Percentiles rank a stretch among this genome's conserved stretches.
Evolutionary conservation across 2,329 filamentous ascomycete species (phyloP).

Genomic region (Sordariomycetes sp.): DNA sequence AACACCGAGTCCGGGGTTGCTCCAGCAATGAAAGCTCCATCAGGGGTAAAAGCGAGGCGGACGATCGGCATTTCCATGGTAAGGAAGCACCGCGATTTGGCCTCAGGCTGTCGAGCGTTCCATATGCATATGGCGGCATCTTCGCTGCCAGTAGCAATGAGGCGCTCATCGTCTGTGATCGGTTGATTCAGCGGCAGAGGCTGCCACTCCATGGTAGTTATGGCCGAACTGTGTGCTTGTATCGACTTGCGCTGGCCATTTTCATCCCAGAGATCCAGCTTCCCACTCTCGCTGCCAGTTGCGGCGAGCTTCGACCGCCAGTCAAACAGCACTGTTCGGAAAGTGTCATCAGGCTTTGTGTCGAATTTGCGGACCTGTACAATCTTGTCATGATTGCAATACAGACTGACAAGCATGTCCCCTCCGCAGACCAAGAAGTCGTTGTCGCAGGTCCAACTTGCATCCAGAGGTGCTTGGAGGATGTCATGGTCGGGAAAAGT

Average conservation of each 20-base stretch:
- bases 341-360: constrained; percentile 41
- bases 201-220: constrained; percentile 54
- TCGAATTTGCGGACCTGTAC: constrained; percentile 37
- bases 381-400: constrained; percentile 36
- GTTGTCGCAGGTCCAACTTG: constrained; percentile 47
- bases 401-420: constrained; percentile 39
- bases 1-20: constrained; percentile 49
- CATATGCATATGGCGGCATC: constrained; percentile 55
- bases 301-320: constrained; percentile 42
- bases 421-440: constrained; percentile 53
- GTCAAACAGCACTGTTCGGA: constrained; percentile 50
- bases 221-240: constrained; percentile 46
- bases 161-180: constrained; percentile 36
- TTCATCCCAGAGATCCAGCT: constrained; percentile 50
- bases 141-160: constrained; percentile 53
- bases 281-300: constrained; percentile 50
- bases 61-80: constrained; percentile 51
- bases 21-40: constrained; percentile 53
- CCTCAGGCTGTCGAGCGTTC: constrained; percentile 47
- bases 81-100: constrained; percentile 48
- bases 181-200: constrained; percentile 32
- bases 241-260: constrained; percentile 45
- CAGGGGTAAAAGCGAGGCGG: constrained; percentile 52
- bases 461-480: constrained; percentile 42
- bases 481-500: constrained; percentile 41